Evolutionary conservation across 75 land plant species (phyloP).

Genomic region (Selaginella tamariscina): DNA sequence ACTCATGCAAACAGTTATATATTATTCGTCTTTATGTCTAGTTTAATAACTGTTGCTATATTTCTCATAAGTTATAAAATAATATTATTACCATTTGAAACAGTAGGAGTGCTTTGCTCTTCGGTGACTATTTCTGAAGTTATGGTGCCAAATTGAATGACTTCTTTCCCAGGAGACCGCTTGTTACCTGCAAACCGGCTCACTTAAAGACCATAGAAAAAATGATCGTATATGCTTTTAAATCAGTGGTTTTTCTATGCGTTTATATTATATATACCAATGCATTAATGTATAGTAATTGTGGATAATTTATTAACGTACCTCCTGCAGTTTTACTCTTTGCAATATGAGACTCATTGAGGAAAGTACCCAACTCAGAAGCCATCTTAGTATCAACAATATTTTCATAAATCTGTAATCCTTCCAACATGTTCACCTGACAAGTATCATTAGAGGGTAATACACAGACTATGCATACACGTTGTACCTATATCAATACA

Average conservation of each 20-base stretch:
- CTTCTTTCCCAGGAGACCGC: background rate
- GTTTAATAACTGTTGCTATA: no score
- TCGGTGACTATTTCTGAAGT: background rate
- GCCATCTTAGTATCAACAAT: background rate
- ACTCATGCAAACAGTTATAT: no score
- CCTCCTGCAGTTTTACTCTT: background rate
- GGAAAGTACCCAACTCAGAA: background rate
- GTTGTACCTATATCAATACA: background rate
- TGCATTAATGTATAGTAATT: no score
- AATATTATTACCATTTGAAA: background rate
- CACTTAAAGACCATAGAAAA: no score
- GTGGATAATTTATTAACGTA: background rate
- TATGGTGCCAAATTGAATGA: constrained; percentile 8
- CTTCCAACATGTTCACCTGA: background rate
- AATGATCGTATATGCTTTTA: no score
- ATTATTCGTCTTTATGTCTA: no score
- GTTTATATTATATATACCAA: background rate
- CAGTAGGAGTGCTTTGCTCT: background rate
- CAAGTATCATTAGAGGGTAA: background rate
- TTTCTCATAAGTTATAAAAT: no score
- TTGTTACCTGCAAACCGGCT: no score
- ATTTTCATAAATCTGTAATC: background rate
- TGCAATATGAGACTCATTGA: background rate
- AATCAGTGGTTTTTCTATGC: background rate
- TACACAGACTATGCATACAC: background rate